phyloP scores from a whole-genome alignment of 78 protist species.

The Pigoraptor vietnamica region DNA sequence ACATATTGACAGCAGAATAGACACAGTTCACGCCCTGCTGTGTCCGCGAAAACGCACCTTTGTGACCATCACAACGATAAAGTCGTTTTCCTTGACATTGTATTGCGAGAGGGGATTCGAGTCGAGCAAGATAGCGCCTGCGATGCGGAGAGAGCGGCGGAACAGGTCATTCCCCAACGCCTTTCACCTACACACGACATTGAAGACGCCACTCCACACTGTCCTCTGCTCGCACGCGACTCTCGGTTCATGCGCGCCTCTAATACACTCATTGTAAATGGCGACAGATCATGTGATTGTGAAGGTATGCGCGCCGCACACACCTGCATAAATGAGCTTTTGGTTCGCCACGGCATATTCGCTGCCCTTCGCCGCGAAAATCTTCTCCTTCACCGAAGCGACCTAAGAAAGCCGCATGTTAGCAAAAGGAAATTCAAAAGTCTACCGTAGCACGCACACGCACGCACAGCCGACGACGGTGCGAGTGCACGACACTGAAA shows the following conservation, averaged over 20 bases:
- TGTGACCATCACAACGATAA: conserved; percentile 60
- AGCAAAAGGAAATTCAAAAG: no score
- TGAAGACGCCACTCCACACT: no score
- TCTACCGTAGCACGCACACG: no score
- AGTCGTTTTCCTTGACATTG: conserved; percentile 40
- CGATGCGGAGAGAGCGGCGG: no score
- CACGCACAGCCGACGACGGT: no score
- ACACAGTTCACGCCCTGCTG: neutral
- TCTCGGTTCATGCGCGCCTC: no score
- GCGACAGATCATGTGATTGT: no score
- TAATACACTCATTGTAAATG: no score
- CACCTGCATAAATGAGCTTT: conserved; percentile 62
- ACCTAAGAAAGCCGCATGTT: conserved; percentile 20
- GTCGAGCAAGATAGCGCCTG: conserved; percentile 41
- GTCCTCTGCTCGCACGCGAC: neutral
- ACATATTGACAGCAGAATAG: no score
- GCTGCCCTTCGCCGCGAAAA: conserved; percentile 29
- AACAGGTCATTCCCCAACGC: no score
- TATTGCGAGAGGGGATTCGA: conserved; percentile 17
- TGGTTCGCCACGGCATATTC: conserved; percentile 30
- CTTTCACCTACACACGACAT: neutral
- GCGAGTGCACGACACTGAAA: no score
- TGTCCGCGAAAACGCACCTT: conserved; percentile 7
- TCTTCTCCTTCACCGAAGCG: conserved; percentile 27
- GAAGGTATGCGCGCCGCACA: no score